A percentile compares a stretch with the other conserved stretches of the same genome.
Evolutionary conservation across 768 basidiomycete genomes (phyloP).

Genomic region (Podaxis pistillaris): DNA sequence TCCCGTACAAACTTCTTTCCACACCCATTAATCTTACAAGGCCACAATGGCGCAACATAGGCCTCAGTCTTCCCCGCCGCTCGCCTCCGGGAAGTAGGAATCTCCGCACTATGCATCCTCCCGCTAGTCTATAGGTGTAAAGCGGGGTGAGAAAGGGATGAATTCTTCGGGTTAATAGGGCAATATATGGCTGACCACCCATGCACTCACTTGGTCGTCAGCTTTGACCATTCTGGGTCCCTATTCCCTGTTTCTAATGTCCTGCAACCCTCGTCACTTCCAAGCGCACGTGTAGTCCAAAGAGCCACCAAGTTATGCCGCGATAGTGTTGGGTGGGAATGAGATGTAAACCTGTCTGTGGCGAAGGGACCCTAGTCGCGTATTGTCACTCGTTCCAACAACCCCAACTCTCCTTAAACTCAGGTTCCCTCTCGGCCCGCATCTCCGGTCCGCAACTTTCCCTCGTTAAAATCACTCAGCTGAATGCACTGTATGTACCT

Average conservation of each 20-base stretch:
- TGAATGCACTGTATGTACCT: neutral
- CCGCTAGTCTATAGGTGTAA: neutral
- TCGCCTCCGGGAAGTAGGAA: slow-evolving; percentile 21
- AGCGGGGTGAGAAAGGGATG: too few relatives aligned
- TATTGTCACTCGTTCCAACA: slow-evolving; percentile 7
- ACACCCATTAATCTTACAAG: slow-evolving; percentile 79
- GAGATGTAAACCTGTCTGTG: neutral
- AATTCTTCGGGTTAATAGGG: too few relatives aligned
- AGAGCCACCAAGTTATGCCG: neutral
- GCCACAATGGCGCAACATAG: slow-evolving; percentile 59
- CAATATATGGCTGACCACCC: too few relatives aligned
- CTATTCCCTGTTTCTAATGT: neutral
- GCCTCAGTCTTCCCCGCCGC: slow-evolving; percentile 42
- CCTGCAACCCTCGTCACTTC: neutral
- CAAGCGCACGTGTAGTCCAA: neutral
- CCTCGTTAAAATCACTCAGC: neutral
- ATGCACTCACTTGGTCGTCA: slow-evolving; percentile 5
- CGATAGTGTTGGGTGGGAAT: neutral
- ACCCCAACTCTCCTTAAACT: slow-evolving; percentile 1
- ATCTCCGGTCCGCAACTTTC: neutral
- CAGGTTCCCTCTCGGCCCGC: slow-evolving; percentile 10
- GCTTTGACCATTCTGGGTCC: slow-evolving; percentile 3
- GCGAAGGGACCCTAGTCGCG: slow-evolving; percentile 5
- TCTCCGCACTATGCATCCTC: neutral
- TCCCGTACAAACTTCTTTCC: slow-evolving; percentile 81